Evolutionary conservation across 352 stramenopile genomes (phyloP), one percentile per base, ranked within the genome.

Genomic region (Pilasporangium apinafurcum): DNA sequence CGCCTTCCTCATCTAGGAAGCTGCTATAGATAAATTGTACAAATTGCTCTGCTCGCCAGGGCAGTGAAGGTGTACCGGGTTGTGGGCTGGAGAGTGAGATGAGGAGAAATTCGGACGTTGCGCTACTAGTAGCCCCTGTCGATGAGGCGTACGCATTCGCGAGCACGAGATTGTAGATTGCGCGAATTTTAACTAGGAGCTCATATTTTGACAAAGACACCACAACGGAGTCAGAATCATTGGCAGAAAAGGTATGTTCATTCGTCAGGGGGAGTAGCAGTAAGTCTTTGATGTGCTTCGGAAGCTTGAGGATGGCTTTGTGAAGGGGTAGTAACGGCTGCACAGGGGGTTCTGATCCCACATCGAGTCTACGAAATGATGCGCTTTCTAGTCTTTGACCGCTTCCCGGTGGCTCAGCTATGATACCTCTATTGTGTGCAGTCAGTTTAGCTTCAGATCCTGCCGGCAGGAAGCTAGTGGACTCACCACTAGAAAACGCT

Each of bases 251-350:
- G 5, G 46, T 49, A 14, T 66, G 38, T 0, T 34, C 16, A 25
- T 44, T 25, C 12, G 57, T 24, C 1, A 61, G 10, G 4, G 50
- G 50, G 3, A 70, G 38, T 5, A 75, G 43, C 9, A 75, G 42
- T 0, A 72, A 25, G 5, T 52, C 50, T 29, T 50, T 58, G 7
- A 72, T 56, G 31, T 75, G 62, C 8, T 48, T 54, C 3, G 65
- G 65, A 0, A 78, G 41, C 30, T 69, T 74, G 14, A 36, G 26
- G 18, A 65, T 9, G 0, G 56, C 55, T 26, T 69, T 69, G 30
- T 50, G 33, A 10, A 77, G 42, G 27, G 51, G 51, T 12, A 77
- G 40, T 31, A 65, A 27, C 16, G 41, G 52, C 25, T 64, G 52
- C 5, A 13, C 24, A n/a, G 10, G 7, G 3, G 32, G 22, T 18